Percentiles rank a stretch among this genome's conserved stretches.
These are phyloP conservation scores for Ophiosphaerella korrae DNA, from an alignment of 2,329 filamentous ascomycete species.

Conservation along the genomic window DNA sequence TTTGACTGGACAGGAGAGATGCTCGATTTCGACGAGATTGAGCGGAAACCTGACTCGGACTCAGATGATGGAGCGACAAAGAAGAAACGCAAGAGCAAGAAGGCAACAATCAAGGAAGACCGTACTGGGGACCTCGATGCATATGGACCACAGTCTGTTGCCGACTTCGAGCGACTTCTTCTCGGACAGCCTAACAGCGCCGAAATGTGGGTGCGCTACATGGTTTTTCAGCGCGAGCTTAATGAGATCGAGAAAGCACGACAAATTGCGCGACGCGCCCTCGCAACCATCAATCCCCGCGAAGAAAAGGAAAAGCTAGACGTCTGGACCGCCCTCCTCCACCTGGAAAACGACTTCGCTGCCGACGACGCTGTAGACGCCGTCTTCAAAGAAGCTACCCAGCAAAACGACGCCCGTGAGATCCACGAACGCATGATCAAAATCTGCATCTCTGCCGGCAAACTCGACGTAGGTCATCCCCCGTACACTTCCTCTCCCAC, in stretches of 20 bases:
- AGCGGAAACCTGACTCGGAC: slow-evolving; percentile 59
- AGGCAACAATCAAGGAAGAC: slow-evolving; percentile 80
- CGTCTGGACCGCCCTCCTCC: slow-evolving; percentile 92
- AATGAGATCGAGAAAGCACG: slow-evolving; percentile 87
- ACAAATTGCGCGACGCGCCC: slow-evolving; percentile 85
- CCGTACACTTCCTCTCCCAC: slow-evolving; percentile 3
- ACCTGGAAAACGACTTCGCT: slow-evolving; percentile 90
- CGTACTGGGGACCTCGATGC: slow-evolving; percentile 89
- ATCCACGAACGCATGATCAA: slow-evolving; percentile 88
- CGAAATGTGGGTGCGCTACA: slow-evolving; percentile 92
- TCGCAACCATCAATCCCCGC: slow-evolving; percentile 87
- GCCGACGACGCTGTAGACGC: slow-evolving; percentile 81
- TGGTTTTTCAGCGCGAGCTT: slow-evolving; percentile 96
- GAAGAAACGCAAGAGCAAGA: slow-evolving; percentile 74
- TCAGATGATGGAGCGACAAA: slow-evolving; percentile 56
- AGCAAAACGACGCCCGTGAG: slow-evolving; percentile 90
- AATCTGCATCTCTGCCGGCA: slow-evolving; percentile 92
- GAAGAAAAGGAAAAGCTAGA: slow-evolving; percentile 94
- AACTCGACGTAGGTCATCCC: slow-evolving; percentile 69
- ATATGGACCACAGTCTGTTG: slow-evolving; percentile 84
- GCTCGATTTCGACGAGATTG: slow-evolving; percentile 59
- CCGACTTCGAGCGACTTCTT: slow-evolving; percentile 91
- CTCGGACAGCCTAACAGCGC: slow-evolving; percentile 94
- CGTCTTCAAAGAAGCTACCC: slow-evolving; percentile 88
- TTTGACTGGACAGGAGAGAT: slow-evolving; percentile 85